A percentile compares a stretch with the other conserved stretches of the same genome.
Conservation (phyloP, 805 yeast genomes). For the Starmerella vitae region DNA sequence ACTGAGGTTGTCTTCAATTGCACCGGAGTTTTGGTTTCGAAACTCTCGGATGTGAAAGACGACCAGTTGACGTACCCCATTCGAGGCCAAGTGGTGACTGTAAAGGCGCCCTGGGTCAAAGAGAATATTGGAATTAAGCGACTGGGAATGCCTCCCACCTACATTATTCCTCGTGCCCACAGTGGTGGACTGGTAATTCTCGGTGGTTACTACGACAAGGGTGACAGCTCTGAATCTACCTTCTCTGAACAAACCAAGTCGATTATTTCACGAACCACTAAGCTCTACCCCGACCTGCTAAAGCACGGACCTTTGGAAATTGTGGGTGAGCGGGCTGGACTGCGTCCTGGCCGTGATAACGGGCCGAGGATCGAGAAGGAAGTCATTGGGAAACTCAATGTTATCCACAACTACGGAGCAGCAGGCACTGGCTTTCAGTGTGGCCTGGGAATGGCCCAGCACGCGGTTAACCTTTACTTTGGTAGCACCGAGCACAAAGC, state of each 20-base stretch:
- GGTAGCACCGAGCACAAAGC: not conserved
- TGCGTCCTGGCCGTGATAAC: slow-evolving; percentile 64
- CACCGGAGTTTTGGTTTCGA: slow-evolving; percentile 57
- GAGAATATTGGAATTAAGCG: slow-evolving; percentile 33
- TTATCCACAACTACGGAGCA: slow-evolving; percentile 66
- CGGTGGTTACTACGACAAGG: slow-evolving; percentile 61
- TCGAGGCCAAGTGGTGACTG: slow-evolving; percentile 67
- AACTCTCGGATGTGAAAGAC: slow-evolving; percentile 55
- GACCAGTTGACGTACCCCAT: slow-evolving; percentile 45
- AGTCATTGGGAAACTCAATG: slow-evolving; percentile 28
- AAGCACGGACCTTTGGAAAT: slow-evolving; percentile 34
- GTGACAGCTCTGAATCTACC: slow-evolving; percentile 50
- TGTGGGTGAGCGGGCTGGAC: slow-evolving; percentile 54
- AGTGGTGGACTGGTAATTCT: slow-evolving; percentile 54
- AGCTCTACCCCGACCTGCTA: slow-evolving; percentile 35
- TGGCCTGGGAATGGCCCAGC: slow-evolving; percentile 50
- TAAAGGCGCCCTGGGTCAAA: slow-evolving; percentile 53
- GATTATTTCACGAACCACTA: slow-evolving; percentile 46
- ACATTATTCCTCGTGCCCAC: slow-evolving; percentile 58
- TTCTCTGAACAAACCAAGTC: slow-evolving; percentile 45
- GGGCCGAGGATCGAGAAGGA: slow-evolving; percentile 61
- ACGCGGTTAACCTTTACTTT: slow-evolving; percentile 25
- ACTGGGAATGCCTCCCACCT: slow-evolving; percentile 35
- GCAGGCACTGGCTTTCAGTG: slow-evolving; percentile 70
- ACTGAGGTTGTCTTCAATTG: slow-evolving; percentile 55